phyloP scores from a whole-genome alignment of 2,329 filamentous ascomycete species.

The Scedosporium minutisporum region DNA sequence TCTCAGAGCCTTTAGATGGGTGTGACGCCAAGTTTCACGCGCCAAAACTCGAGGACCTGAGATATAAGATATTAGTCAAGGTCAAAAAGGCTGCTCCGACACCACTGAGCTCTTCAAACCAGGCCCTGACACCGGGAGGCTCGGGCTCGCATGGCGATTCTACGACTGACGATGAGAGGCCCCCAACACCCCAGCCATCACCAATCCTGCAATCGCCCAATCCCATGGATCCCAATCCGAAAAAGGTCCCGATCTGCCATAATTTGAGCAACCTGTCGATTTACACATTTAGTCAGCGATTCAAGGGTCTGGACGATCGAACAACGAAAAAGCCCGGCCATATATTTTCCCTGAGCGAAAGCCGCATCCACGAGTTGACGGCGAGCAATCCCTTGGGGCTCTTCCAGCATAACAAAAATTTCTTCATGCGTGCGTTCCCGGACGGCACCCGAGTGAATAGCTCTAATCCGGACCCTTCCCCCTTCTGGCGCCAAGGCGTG shows the following conservation, averaged over 20 bases:
- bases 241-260: conserved; percentile 56
- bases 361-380: conserved; percentile 52
- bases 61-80: conserved; percentile 74
- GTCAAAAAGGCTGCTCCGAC: conserved; percentile 51
- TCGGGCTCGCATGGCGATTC: background rate
- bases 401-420: conserved; percentile 77
- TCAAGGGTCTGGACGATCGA: conserved; percentile 60
- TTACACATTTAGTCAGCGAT: conserved; percentile 81
- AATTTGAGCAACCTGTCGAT: conserved; percentile 66
- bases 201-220: background rate
- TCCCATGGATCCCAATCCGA: conserved; percentile 32
- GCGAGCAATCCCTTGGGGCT: conserved; percentile 61
- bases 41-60: conserved; percentile 61
- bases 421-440: conserved; percentile 88
- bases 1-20: conserved; percentile 47
- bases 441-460: conserved; percentile 69
- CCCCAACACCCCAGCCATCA: background rate
- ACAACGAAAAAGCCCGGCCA: conserved; percentile 49
- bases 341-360: conserved; percentile 86
- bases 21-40: conserved; percentile 46
- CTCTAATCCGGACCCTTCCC: conserved; percentile 88
- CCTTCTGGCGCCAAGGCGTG: conserved; percentile 86
- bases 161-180: conserved; percentile 2
- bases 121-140: background rate
- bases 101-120: conserved; percentile 16